These are phyloP conservation scores for Ambrosia hybrid DNA, from an alignment of 140 eudicot genomes.

Conservation along the genomic window DNA sequence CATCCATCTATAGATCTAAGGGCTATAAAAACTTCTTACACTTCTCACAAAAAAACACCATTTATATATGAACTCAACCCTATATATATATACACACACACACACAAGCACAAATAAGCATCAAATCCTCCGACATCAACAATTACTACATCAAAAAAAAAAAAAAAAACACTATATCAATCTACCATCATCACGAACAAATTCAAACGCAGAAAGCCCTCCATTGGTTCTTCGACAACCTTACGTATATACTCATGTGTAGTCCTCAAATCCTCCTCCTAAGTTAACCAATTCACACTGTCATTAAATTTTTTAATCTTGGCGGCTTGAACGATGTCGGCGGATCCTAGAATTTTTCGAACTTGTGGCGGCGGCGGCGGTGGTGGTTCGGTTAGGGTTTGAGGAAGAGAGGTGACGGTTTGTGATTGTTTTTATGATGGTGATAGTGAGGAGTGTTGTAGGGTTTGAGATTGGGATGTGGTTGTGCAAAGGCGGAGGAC, in stretches of 20 bases:
- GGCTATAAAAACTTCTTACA: too few species aligned
- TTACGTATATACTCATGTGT: slow-evolving; percentile 70
- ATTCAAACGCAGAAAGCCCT: slow-evolving; percentile 63
- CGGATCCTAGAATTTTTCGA: slow-evolving; percentile 73
- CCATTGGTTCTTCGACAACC: slow-evolving; percentile 46
- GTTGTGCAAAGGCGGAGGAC: slow-evolving; percentile 64
- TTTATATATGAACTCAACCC: too few species aligned
- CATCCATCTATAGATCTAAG: too few species aligned
- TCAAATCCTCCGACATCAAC: background rate
- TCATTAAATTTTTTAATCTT: slow-evolving; percentile 47
- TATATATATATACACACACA: too few species aligned
- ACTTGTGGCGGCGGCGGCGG: slow-evolving; percentile 2
- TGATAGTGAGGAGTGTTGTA: slow-evolving; percentile 7
- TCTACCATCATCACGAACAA: slow-evolving; percentile 26
- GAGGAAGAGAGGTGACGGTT: slow-evolving; percentile 20
- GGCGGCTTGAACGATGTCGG: slow-evolving; percentile 68
- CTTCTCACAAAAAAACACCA: too few species aligned
- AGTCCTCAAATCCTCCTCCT: slow-evolving; percentile 28
- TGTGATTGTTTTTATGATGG: background rate
- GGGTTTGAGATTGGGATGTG: slow-evolving; percentile 23
- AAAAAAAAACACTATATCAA: too few species aligned
- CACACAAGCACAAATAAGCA: background rate
- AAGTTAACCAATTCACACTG: background rate
- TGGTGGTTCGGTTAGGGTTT: background rate
- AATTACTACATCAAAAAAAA: background rate